A percentile compares a stretch with the other conserved stretches of the same genome.
Conservation (phyloP, 1,139 yeast genomes). For the Debaryomyces subglobosus region DNA sequence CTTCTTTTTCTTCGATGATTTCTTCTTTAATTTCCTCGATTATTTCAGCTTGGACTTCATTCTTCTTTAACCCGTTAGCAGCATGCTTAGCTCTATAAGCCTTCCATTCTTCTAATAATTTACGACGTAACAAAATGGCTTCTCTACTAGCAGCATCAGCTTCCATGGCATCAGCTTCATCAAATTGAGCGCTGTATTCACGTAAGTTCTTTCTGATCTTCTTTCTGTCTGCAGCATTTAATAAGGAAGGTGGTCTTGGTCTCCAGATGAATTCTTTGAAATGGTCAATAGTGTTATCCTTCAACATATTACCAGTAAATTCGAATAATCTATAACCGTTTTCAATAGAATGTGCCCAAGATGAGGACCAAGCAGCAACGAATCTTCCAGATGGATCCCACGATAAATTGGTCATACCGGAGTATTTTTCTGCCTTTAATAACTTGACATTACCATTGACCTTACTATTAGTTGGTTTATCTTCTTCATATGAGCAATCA, state of each 20-base stretch:
- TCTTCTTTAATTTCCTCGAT: slow-evolving; percentile 69
- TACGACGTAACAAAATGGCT: slow-evolving; percentile 82
- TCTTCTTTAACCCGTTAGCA: slow-evolving; percentile 50
- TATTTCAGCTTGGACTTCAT: slow-evolving; percentile 61
- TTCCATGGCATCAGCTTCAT: slow-evolving; percentile 95
- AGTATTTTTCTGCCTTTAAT: slow-evolving; percentile 64
- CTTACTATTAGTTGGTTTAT: slow-evolving; percentile 37
- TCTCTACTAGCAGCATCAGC: slow-evolving; percentile 93
- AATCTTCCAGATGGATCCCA: slow-evolving; percentile 98
- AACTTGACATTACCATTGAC: slow-evolving; percentile 59
- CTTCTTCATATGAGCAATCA: slow-evolving; percentile 85
- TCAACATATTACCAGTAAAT: slow-evolving; percentile 74
- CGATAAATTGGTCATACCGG: slow-evolving; percentile 79
- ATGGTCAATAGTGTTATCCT: slow-evolving; percentile 77
- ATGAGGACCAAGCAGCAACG: slow-evolving; percentile 84
- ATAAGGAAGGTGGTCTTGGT: slow-evolving; percentile 86
- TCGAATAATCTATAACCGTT: slow-evolving; percentile 90
- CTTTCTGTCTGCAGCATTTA: slow-evolving; percentile 80
- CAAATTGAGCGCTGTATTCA: slow-evolving; percentile 91
- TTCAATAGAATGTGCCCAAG: slow-evolving; percentile 83
- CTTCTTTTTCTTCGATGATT: slow-evolving; percentile 80
- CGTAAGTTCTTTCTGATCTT: slow-evolving; percentile 87
- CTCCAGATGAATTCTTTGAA: slow-evolving; percentile 95
- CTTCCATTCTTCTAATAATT: slow-evolving; percentile 83
- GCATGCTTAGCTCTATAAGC: slow-evolving; percentile 69